Conservation (phyloP, 176 grass and related monocot genomes). For the Echinochloa phyllopogon region DNA sequence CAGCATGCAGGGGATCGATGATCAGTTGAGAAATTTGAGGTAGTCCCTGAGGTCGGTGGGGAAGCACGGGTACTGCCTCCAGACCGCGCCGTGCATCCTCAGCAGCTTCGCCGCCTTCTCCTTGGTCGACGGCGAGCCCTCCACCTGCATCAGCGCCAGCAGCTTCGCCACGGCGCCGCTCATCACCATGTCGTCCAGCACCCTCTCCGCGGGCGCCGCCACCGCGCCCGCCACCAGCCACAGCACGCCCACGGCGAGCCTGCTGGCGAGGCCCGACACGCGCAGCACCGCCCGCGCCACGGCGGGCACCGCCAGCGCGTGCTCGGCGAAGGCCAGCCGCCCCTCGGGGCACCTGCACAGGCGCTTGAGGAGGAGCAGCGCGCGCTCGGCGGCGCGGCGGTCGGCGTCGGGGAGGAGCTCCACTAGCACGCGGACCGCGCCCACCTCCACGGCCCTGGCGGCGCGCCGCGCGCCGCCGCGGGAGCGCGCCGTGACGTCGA, state of each 20-base stretch:
- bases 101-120: constrained; percentile 68
- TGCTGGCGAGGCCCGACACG: constrained; percentile 61
- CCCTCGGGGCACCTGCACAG: constrained; percentile 81
- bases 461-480: constrained; percentile 31
- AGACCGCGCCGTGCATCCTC: constrained; percentile 56
- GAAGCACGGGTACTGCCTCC: constrained; percentile 84
- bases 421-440: constrained; percentile 64
- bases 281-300: constrained; percentile 57
- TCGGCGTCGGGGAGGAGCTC: constrained; percentile 70
- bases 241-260: constrained; percentile 69
- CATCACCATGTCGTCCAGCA: constrained; percentile 62
- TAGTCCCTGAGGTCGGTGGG: constrained; percentile 64
- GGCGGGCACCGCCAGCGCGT: constrained; percentile 57
- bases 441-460: constrained; percentile 53
- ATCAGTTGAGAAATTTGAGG: constrained; percentile 53
- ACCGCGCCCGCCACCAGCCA: constrained; percentile 58
- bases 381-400: constrained; percentile 55
- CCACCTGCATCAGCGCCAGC: constrained; percentile 66
- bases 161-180: constrained; percentile 57
- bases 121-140: constrained; percentile 59
- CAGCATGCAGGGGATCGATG: background rate
- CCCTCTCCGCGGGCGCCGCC: constrained; percentile 49
- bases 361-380: constrained; percentile 69
- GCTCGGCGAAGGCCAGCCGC: constrained; percentile 67
- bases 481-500: constrained; percentile 51